phyloP scores from a whole-genome alignment of 345 rosid species.

The Physaria fendleri region DNA sequence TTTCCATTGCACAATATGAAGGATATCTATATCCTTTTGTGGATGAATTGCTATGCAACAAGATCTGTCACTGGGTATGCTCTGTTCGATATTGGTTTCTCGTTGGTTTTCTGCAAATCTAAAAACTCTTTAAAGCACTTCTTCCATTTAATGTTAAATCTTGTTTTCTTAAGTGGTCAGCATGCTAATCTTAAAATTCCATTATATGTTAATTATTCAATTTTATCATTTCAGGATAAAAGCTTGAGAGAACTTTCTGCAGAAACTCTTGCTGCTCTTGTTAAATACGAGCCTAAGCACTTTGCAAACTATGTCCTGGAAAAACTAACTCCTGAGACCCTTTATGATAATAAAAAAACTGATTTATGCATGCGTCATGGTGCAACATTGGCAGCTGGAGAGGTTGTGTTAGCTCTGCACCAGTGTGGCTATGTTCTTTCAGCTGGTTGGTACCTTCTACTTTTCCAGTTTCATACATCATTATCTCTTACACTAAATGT shows the following conservation, averaged over 20 bases:
- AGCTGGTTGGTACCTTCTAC: slow-evolving; percentile 45
- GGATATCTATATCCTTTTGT: no score
- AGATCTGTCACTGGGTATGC: slow-evolving; percentile 94
- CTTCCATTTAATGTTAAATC: not conserved
- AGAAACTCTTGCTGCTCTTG: slow-evolving; percentile 82
- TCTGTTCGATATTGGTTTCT: not conserved
- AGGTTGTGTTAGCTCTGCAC: no score
- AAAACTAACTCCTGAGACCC: slow-evolving; percentile 66
- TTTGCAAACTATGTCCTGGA: no score
- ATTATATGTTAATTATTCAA: slow-evolving; percentile 1
- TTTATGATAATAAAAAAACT: no score
- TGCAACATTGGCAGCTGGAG: slow-evolving; percentile 73
- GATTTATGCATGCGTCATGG: slow-evolving; percentile 93
- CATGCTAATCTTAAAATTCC: not conserved
- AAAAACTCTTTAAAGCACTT: not conserved
- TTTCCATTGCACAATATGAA: slow-evolving; percentile 62
- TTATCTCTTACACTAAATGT: not conserved
- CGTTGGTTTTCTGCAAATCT: not conserved
- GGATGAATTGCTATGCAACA: slow-evolving; percentile 67
- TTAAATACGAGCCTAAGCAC: slow-evolving; percentile 62
- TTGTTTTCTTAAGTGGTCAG: not conserved
- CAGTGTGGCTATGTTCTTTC: slow-evolving; percentile 47
- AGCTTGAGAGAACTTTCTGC: slow-evolving; percentile 86
- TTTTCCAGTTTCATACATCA: not conserved
- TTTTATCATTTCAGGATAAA: slow-evolving; percentile 54